These are phyloP conservation scores for Nigrograna mackinnonii DNA, from an alignment of 2,329 filamentous ascomycete species.

Conservation along the genomic window DNA sequence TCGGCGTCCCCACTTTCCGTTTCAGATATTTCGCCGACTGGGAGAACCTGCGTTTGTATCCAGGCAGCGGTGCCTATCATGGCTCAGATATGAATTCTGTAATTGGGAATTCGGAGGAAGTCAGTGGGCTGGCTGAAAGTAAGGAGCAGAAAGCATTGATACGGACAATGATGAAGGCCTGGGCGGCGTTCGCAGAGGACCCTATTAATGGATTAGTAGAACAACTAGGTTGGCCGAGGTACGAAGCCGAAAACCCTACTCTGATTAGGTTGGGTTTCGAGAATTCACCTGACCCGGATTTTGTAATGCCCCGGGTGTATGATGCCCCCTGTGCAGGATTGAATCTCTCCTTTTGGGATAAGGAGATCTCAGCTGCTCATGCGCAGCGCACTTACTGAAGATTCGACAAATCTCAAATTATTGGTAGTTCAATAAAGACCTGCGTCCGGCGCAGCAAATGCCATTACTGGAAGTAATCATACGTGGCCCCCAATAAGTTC, in stretches of 20 bases:
- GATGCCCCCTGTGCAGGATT: slow-evolving; percentile 25
- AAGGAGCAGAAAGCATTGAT: slow-evolving; percentile 28
- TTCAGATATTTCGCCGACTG: slow-evolving; percentile 43
- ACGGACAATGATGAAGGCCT: slow-evolving; percentile 36
- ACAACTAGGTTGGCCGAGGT: slow-evolving; percentile 36
- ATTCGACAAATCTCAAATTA: no score
- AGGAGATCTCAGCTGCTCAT: no score
- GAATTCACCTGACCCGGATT: slow-evolving; percentile 17
- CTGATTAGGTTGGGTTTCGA: slow-evolving; percentile 24
- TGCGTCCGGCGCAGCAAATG: no score
- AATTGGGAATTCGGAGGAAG: slow-evolving; percentile 34
- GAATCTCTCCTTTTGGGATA: no score
- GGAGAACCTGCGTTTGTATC: slow-evolving; percentile 35
- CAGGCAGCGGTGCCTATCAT: slow-evolving; percentile 41
- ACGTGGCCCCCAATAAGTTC: no score
- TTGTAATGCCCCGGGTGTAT: slow-evolving; percentile 22
- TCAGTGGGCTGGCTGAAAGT: slow-evolving; percentile 24
- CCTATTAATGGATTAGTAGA: slow-evolving; percentile 29
- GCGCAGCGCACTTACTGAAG: no score
- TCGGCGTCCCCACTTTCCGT: slow-evolving; percentile 37
- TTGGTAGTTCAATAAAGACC: no score
- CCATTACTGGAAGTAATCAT: no score
- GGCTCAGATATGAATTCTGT: slow-evolving; percentile 38
- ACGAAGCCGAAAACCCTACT: slow-evolving; percentile 15
- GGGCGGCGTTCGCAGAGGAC: slow-evolving; percentile 38